Percentiles rank a stretch among this genome's conserved stretches.
These are phyloP conservation scores for Mortierella sp. DNA, from an alignment of 371 early-diverging fungal genomes.

Conservation along the genomic window DNA sequence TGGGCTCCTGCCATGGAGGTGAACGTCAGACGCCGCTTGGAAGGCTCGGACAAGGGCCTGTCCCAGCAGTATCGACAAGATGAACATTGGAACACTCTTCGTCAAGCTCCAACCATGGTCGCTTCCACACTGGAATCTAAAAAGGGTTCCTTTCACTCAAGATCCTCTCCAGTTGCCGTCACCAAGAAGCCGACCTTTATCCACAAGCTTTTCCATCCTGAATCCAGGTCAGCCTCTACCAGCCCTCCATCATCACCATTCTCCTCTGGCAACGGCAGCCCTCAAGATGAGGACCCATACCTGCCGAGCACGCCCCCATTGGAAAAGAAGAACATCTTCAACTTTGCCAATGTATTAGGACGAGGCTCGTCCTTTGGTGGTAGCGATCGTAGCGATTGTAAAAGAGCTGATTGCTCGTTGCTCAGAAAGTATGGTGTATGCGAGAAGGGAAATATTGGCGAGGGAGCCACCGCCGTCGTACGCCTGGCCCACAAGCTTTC, in stretches of 20 bases:
- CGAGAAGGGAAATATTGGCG: constrained; percentile 83
- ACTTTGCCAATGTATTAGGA: constrained; percentile 50
- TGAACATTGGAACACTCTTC: constrained; percentile 40
- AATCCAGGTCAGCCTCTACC: constrained; percentile 32
- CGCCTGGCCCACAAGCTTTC: constrained; percentile 78
- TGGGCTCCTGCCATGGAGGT: constrained; percentile 61
- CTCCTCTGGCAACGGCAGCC: constrained; percentile 12
- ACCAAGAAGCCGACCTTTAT: constrained; percentile 54
- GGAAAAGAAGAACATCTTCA: constrained; percentile 52
- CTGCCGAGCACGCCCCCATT: constrained; percentile 13
- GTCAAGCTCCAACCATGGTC: constrained; percentile 42
- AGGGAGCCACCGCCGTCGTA: constrained; percentile 94
- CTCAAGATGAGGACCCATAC: constrained; percentile 29
- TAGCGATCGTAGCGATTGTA: constrained; percentile 32
- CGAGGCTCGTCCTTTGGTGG: constrained; percentile 47
- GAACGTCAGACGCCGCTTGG: constrained; percentile 57
- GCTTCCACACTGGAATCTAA: too few relatives aligned
- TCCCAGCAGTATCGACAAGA: too few relatives aligned
- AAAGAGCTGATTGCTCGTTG: constrained; percentile 41
- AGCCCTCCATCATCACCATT: constrained; percentile 35
- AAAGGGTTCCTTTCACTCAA: constrained; percentile 18
- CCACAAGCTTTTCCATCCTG: constrained; percentile 54
- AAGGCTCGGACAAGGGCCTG: too few relatives aligned
- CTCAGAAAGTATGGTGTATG: constrained; percentile 82
- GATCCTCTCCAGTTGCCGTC: constrained; percentile 36